phyloP scores from a whole-genome alignment of 2,329 filamentous ascomycete genomes.

The Verticillium dahliae region DNA sequence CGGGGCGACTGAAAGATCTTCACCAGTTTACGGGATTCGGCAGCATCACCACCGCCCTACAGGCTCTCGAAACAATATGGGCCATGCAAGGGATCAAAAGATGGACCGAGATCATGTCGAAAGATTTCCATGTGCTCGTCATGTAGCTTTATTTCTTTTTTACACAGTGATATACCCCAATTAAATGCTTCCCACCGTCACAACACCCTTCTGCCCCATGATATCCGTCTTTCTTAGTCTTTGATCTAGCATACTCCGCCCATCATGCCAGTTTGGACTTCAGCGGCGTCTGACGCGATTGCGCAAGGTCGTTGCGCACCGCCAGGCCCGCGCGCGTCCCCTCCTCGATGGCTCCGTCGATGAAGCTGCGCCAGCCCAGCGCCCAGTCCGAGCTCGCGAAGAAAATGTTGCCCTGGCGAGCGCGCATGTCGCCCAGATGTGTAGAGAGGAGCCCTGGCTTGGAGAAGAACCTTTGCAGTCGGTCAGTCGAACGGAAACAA shows the following conservation, averaged over 20 bases:
- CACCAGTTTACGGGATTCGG: constrained; percentile 26
- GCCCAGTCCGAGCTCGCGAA: constrained; percentile 44
- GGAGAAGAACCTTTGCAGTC: constrained; percentile 23
- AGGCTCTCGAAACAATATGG: constrained; percentile 27
- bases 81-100: constrained; percentile 12
- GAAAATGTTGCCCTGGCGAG: constrained; percentile 32
- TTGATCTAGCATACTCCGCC: background rate
- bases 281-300: background rate
- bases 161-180: background rate
- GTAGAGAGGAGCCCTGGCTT: constrained; percentile 26
- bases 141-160: constrained; percentile 13
- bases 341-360: constrained; percentile 42
- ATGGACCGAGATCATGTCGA: constrained; percentile 22
- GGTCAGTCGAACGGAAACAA: background rate
- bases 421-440: constrained; percentile 31
- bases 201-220: too few relatives aligned
- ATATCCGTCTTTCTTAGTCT: background rate
- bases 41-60: constrained; percentile 28
- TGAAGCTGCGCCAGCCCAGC: constrained; percentile 40
- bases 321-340: constrained; percentile 26
- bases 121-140: constrained; percentile 18
- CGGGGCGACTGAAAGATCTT: constrained; percentile 18
- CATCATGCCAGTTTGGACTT: background rate
- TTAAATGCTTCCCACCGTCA: background rate
- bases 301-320: constrained; percentile 8